Conservation (phyloP, 2,329 filamentous ascomycete species). For the Cladosporium sp. region DNA sequence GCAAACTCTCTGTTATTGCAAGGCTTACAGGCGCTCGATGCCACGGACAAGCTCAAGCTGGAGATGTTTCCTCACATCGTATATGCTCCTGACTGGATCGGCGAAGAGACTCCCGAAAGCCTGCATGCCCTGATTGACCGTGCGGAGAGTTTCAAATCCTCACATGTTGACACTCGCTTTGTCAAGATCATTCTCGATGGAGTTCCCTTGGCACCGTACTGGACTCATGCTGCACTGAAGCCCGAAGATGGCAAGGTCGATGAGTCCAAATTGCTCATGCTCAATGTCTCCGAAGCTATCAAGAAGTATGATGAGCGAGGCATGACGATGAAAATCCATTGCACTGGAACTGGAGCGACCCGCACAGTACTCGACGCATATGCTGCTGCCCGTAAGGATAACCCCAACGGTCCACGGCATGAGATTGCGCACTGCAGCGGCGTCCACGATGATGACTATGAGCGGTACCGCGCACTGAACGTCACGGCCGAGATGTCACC, state of each 20-base stretch:
- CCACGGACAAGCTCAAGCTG: constrained; percentile 21
- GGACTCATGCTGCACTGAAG: constrained; percentile 25
- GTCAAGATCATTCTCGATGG: constrained; percentile 35
- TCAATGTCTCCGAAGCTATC: constrained; percentile 24
- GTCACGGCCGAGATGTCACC: constrained; percentile 35
- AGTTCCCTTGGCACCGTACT: constrained; percentile 29
- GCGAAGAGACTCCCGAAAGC: constrained; percentile 19
- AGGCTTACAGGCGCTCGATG: constrained; percentile 27
- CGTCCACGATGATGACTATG: constrained; percentile 28
- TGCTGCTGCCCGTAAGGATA: constrained; percentile 23
- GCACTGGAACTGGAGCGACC: constrained; percentile 29
- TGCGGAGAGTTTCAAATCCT: constrained; percentile 23
- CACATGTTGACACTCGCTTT: constrained; percentile 30
- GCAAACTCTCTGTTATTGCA: constrained; percentile 26
- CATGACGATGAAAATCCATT: constrained; percentile 33
- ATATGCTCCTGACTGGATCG: constrained; percentile 23
- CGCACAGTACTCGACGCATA: constrained; percentile 30
- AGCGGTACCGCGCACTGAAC: constrained; percentile 26
- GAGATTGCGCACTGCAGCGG: constrained; percentile 30
- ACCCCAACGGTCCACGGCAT: constrained; percentile 29
- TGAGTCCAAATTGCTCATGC: constrained; percentile 19
- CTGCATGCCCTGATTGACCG: constrained; percentile 23
- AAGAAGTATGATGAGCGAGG: constrained; percentile 28
- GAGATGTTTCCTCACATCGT: constrained; percentile 27
- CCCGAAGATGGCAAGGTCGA: constrained; percentile 25